Evolutionary conservation across 163 green algal species (phyloP).

Genomic region (Scenedesmus sp.): DNA sequence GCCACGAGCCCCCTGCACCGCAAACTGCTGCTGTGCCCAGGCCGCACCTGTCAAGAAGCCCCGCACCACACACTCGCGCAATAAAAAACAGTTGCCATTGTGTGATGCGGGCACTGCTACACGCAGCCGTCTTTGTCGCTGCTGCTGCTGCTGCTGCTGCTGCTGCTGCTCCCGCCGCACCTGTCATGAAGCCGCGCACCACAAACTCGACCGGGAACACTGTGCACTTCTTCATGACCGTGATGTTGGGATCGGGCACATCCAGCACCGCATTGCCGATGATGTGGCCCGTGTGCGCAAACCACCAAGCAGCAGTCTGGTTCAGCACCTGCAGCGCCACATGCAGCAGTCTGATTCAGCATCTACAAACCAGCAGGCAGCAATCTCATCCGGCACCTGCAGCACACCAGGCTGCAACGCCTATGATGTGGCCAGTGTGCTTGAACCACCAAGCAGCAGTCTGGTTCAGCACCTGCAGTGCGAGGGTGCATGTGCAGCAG

Average conservation of each 20-base stretch:
- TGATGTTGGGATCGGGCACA: slow-evolving; percentile 93
- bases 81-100: not conserved
- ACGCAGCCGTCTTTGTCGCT: not conserved
- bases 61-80: not conserved
- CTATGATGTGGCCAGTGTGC: slow-evolving; percentile 89
- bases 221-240: slow-evolving; percentile 93
- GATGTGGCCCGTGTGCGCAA: slow-evolving; percentile 91
- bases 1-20: no score
- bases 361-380: not conserved
- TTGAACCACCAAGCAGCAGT: slow-evolving; percentile 97
- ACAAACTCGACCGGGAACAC: slow-evolving; percentile 99
- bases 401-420: not conserved
- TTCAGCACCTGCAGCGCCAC: slow-evolving; percentile 91
- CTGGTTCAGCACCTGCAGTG: slow-evolving; percentile 95
- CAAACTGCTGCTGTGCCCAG: no score
- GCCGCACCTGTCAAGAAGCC: not conserved
- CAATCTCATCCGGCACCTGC: not conserved
- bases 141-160: not conserved
- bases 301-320: slow-evolving; percentile 97
- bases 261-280: slow-evolving; percentile 91
- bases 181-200: slow-evolving; percentile 85
- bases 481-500: not conserved
- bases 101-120: not conserved
- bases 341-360: not conserved
- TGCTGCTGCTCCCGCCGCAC: not conserved